phyloP scores from a whole-genome alignment of 1,284 basidiomycete species.

The Xerocomus minutiporus region DNA sequence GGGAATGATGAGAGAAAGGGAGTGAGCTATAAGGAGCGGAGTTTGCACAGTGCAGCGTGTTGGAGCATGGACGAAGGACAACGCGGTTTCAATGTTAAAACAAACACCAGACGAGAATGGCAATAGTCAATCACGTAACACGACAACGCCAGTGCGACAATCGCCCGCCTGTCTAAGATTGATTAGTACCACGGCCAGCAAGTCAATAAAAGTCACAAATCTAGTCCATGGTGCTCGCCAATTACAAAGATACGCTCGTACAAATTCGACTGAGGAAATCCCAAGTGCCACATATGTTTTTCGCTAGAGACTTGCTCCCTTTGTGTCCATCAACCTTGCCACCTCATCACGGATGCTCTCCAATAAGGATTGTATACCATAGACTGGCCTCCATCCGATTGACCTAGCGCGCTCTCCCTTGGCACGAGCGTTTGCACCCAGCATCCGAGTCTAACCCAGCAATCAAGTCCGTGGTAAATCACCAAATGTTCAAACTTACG shows the following conservation, averaged over 20 bases:
- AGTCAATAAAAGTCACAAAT: background rate
- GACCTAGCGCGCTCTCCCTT: too few species aligned
- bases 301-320: too few species aligned
- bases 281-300: background rate
- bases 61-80: slow-evolving; percentile 6
- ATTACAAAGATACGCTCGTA: too few species aligned
- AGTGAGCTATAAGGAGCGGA: slow-evolving; percentile 12
- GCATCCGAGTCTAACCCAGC: too few species aligned
- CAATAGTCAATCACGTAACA: background rate
- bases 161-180: background rate
- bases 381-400: too few species aligned
- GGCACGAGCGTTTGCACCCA: too few species aligned
- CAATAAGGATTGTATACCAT: too few species aligned
- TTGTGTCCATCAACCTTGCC: too few species aligned
- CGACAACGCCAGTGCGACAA: background rate
- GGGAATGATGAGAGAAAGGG: slow-evolving; percentile 6
- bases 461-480: too few species aligned
- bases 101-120: slow-evolving; percentile 3
- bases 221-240: too few species aligned
- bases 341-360: too few species aligned
- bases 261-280: background rate
- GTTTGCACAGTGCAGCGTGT: background rate
- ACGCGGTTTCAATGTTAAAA: background rate
- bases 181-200: background rate
- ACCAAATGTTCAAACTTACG: too few species aligned